Base-by-base conservation (phyloP, 805 yeast genomes). In the Grigorovia humatica region DNA sequence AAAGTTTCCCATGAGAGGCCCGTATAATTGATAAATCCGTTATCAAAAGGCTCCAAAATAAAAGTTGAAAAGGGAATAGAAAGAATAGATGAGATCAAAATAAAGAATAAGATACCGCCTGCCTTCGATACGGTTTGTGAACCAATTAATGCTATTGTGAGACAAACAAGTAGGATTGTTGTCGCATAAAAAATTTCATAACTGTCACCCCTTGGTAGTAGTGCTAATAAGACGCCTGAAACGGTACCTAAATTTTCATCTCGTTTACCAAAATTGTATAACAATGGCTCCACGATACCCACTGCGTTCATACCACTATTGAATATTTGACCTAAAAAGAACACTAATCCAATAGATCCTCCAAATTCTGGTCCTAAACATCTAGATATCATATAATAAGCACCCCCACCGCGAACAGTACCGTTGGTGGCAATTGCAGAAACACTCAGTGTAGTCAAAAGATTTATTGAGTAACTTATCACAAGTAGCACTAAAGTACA, bases 351-450 rank as follows among this genome's bases (percentile, higher is more conserved):
- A 56, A 93, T 91, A 4, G 96, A 85, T 3, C 99, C 99, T 29
- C 99, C 99, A 69, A 93, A 93, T 65, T 93, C 99, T 3, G 97
- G 96, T 0, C 99, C 99, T 54, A 93, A 71, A 38, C 96, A 84
- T 58, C 99, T 76, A 38, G 96, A 85, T 54, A 93, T 88, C 97
- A 93, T 93, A 62, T 89, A 93, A 65, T 93, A 93, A 0, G 98
- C 97, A 47, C 99, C 99, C 15, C 99, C 99, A 13, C 98, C 98
- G 58, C 89, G 79, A 2, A 93, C 98, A 0, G 95, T 88, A 20
- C 99, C 99, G 64, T 93, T 93, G 1, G 99, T 93, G 1, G 97
- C 88, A 54, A 93, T 93, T 1, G 99, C 99, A 51, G 96, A 86
- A 53, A 93, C 82, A 19, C 96, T 87, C 57, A 93, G 69, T 0